phyloP scores from a whole-genome alignment of 345 rosid species.

The Excoecaria cochinchinensis region DNA sequence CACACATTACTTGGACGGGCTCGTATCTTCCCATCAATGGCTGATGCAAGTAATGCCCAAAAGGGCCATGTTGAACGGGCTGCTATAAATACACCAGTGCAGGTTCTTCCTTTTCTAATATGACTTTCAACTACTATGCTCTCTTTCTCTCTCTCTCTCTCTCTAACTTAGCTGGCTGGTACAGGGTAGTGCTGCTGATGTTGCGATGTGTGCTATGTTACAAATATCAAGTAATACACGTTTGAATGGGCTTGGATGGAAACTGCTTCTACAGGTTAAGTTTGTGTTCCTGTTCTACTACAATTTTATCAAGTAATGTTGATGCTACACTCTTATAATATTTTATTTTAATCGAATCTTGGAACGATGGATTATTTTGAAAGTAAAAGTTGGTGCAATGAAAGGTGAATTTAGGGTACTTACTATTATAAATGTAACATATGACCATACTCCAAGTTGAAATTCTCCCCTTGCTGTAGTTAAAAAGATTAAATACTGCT shows the following conservation, averaged over 20 bases:
- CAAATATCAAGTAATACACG: slow-evolving; percentile 59
- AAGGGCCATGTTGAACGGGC: slow-evolving; percentile 74
- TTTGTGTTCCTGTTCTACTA: slow-evolving; percentile 4
- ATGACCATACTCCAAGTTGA: too few species aligned
- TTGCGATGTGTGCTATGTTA: slow-evolving; percentile 96
- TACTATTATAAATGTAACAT: too few species aligned
- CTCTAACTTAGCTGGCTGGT: slow-evolving; percentile 10
- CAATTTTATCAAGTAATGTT: neutral
- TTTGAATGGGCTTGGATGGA: slow-evolving; percentile 84
- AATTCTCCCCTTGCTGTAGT: neutral
- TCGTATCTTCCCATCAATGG: slow-evolving; percentile 56
- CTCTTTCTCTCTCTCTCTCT: slow-evolving; percentile 3
- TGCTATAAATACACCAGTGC: slow-evolving; percentile 94
- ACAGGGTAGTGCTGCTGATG: slow-evolving; percentile 99
- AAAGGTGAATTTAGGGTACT: too few species aligned
- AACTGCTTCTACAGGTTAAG: slow-evolving; percentile 77
- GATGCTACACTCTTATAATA: neutral
- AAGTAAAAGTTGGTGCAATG: too few species aligned
- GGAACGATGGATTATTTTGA: too few species aligned
- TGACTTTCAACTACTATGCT: neutral
- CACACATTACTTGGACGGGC: slow-evolving; percentile 78
- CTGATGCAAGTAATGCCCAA: slow-evolving; percentile 39
- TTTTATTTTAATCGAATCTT: too few species aligned
- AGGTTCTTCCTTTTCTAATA: slow-evolving; percentile 44
- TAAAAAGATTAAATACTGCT: neutral